A percentile compares a stretch with the other conserved stretches of the same genome.
These are phyloP conservation scores for Prunus campanulata DNA, from an alignment of 306 rosid genomes.

Conservation along the genomic window DNA sequence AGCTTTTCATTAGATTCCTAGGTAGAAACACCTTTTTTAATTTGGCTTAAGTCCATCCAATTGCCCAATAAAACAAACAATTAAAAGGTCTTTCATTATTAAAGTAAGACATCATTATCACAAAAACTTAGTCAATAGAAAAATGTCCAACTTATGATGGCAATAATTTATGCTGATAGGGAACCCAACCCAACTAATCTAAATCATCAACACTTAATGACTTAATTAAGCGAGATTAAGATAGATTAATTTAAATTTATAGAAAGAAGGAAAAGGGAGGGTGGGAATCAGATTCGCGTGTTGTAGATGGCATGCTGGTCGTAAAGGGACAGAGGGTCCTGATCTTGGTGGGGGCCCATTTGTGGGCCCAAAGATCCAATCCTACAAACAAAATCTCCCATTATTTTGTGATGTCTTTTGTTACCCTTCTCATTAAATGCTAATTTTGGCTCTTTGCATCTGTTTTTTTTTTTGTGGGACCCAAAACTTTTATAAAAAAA, in stretches of 20 bases:
- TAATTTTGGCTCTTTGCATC: slow-evolving; percentile 42
- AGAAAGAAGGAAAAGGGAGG: not conserved
- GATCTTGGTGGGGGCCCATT: slow-evolving; percentile 23
- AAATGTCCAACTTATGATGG: slow-evolving; percentile 14
- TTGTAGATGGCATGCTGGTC: slow-evolving; percentile 65
- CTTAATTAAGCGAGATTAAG: slow-evolving; percentile 7
- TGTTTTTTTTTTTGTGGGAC: slow-evolving; percentile 24
- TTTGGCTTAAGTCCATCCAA: slow-evolving; percentile 28
- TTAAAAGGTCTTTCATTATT: not conserved
- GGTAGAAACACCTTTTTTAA: slow-evolving; percentile 34
- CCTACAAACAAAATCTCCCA: slow-evolving; percentile 45
- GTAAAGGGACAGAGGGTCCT: slow-evolving; percentile 79
- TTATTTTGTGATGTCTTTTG: slow-evolving; percentile 50
- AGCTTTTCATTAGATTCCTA: slow-evolving; percentile 55
- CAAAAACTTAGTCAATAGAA: slow-evolving; percentile 8
- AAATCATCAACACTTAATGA: slow-evolving; percentile 1
- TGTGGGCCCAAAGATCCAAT: slow-evolving; percentile 43
- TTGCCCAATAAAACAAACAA: slow-evolving; percentile 10
- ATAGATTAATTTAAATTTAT: not conserved
- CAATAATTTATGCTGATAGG: slow-evolving; percentile 15
- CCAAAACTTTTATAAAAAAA: not conserved
- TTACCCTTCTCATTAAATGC: slow-evolving; percentile 47
- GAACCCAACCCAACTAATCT: slow-evolving; percentile 9
- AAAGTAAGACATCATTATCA: slow-evolving; percentile 18
- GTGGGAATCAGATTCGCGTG: slow-evolving; percentile 82